Conservation (phyloP, 73 alveolate species). For the Paramecium caudatum region DNA sequence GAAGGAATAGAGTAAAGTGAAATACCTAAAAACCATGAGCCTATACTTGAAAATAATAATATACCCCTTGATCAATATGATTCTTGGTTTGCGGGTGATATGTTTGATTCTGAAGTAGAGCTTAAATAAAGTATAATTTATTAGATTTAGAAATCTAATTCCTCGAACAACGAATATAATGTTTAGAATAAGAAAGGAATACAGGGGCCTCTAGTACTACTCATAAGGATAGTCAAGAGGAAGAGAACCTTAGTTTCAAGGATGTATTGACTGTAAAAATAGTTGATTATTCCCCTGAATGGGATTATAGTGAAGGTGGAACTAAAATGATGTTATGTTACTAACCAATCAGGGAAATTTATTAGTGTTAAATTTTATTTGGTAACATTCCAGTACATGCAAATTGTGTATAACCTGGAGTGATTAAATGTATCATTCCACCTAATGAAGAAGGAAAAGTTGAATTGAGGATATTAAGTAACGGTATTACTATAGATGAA, state of each 20-base stretch:
- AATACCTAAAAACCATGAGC: not conserved
- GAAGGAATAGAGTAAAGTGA: conserved; percentile 22
- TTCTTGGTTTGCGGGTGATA: conserved; percentile 33
- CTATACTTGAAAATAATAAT: not conserved
- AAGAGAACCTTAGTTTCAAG: conserved; percentile 23
- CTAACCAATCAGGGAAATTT: conserved; percentile 44
- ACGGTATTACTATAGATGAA: not conserved
- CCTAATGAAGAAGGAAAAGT: conserved; percentile 22
- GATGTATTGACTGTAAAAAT: conserved; percentile 37
- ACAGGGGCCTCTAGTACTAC: conserved; percentile 50
- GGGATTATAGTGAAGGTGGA: conserved; percentile 54
- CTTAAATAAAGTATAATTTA: conserved; percentile 15
- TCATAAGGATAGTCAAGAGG: conserved; percentile 46
- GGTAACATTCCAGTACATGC: conserved; percentile 2
- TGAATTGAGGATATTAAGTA: not conserved
- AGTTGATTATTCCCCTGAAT: conserved; percentile 57
- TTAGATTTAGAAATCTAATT: conserved; percentile 30
- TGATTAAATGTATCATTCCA: conserved; percentile 17
- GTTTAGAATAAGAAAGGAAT: conserved; percentile 59
- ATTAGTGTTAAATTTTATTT: conserved; percentile 11
- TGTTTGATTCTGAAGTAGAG: conserved; percentile 1
- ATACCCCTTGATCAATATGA: not conserved
- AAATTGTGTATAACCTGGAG: conserved; percentile 55
- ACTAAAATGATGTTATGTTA: conserved; percentile 49
- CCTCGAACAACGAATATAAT: conserved; percentile 31